phyloP scores from a whole-genome alignment of 768 basidiomycete species.

The Mycena pura region DNA sequence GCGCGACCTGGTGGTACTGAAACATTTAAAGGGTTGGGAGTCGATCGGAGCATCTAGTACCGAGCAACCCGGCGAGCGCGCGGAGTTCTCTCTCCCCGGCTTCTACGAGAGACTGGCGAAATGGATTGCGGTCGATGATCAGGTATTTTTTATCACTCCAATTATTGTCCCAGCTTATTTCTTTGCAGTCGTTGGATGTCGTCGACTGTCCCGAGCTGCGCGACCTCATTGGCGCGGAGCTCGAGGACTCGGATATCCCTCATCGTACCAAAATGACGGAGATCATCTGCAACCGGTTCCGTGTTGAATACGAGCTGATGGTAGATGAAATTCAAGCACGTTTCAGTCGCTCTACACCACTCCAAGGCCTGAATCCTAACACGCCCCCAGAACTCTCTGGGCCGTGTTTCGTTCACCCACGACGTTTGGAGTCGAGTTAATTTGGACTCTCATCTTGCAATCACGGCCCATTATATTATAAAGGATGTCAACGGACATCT shows the following conservation, averaged over 20 bases:
- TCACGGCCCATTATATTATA: slow-evolving; percentile 25
- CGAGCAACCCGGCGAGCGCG: not conserved
- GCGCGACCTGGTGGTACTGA: not conserved
- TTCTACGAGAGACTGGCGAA: not conserved
- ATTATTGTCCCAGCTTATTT: not conserved
- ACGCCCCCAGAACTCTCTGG: slow-evolving; percentile 5
- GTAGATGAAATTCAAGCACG: not conserved
- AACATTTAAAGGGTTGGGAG: not conserved
- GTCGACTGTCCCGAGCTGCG: not conserved
- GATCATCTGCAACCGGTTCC: not conserved
- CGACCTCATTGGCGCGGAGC: not conserved
- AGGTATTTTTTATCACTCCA: not conserved
- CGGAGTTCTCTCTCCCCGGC: slow-evolving; percentile 1
- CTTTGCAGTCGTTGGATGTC: not conserved
- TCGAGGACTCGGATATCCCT: slow-evolving; percentile 1
- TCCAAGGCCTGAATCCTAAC: too few relatives aligned
- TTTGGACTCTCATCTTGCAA: slow-evolving; percentile 14
- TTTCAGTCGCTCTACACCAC: too few relatives aligned
- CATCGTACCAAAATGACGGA: slow-evolving; percentile 1
- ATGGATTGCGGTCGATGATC: slow-evolving; percentile 8
- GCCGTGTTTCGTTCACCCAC: slow-evolving; percentile 17
- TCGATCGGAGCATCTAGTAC: not conserved
- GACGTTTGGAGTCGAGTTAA: slow-evolving; percentile 26
- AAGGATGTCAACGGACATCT: slow-evolving; percentile 3
- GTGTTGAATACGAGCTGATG: not conserved